Evolutionary conservation across 371 early-diverging fungal species (phyloP).

Genomic region (Coemansia sp.): DNA sequence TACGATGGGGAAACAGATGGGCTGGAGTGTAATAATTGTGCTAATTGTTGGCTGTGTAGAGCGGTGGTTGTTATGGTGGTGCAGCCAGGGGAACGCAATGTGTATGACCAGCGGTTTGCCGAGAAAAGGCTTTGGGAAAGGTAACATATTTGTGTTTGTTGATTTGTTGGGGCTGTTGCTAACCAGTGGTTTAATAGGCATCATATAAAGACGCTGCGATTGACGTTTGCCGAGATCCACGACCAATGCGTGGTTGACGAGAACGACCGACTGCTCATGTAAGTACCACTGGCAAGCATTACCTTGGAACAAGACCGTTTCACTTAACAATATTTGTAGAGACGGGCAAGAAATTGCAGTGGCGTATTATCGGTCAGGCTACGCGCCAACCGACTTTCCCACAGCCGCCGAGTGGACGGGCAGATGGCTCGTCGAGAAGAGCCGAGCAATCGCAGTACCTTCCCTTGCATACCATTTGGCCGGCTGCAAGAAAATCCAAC

Average conservation of each 20-base stretch:
- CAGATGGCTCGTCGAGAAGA: conserved; percentile 76
- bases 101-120: conserved; percentile 92
- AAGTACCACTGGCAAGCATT: conserved; percentile 1
- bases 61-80: conserved; percentile 86
- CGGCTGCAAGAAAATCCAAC: conserved; percentile 95
- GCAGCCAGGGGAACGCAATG: conserved; percentile 92
- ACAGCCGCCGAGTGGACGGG: conserved; percentile 84
- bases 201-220: conserved; percentile 27
- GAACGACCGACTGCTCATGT: conserved; percentile 17
- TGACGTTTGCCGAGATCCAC: conserved; percentile 56
- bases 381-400: conserved; percentile 87
- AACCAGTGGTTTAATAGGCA: conserved; percentile 17
- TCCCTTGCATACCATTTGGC: conserved; percentile 89
- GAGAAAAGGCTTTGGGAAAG: conserved; percentile 76
- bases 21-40: background rate
- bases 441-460: conserved; percentile 86
- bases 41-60: conserved; percentile 52
- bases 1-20: background rate
- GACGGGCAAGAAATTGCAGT: conserved; percentile 80
- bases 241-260: conserved; percentile 44
- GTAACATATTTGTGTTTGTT: conserved; percentile 46
- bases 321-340: conserved; percentile 38
- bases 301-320: background rate
- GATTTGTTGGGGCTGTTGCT: background rate
- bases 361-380: conserved; percentile 90